phyloP scores from a whole-genome alignment of 371 early-diverging fungal genomes.

The Lichtheimia hyalospora region DNA sequence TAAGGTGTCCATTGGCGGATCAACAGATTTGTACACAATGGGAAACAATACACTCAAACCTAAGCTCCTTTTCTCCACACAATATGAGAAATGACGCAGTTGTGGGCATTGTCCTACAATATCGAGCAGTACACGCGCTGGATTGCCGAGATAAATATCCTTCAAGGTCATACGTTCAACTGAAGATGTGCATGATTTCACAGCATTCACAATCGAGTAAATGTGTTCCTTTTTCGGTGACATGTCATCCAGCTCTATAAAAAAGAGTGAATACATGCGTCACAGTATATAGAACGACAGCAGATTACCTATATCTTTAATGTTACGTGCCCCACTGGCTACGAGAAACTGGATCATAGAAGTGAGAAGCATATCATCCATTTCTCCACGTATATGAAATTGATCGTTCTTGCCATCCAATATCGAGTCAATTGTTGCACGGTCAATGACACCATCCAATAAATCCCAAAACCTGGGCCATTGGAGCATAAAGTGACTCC shows the following conservation, averaged over 20 bases:
- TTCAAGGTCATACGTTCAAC: background rate
- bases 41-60: too few relatives aligned
- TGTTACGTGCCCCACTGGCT: too few relatives aligned
- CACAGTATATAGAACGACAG: too few relatives aligned
- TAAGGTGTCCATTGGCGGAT: too few relatives aligned
- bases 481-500: background rate
- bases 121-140: background rate
- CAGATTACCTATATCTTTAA: background rate
- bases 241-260: background rate
- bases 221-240: background rate
- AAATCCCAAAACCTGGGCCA: constrained; percentile 2
- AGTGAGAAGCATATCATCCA: background rate
- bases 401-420: background rate
- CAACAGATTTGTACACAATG: too few relatives aligned
- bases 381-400: background rate
- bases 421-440: background rate
- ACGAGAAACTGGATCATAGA: background rate
- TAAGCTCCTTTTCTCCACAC: background rate
- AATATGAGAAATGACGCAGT: background rate
- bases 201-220: background rate
- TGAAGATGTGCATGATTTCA: background rate
- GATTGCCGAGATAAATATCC: background rate
- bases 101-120: background rate
- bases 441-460: background rate
- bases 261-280: too few relatives aligned